Base-by-base conservation (phyloP, 495 filamentous ascomycete genomes). In the Sordaria brevicollis region DNA sequence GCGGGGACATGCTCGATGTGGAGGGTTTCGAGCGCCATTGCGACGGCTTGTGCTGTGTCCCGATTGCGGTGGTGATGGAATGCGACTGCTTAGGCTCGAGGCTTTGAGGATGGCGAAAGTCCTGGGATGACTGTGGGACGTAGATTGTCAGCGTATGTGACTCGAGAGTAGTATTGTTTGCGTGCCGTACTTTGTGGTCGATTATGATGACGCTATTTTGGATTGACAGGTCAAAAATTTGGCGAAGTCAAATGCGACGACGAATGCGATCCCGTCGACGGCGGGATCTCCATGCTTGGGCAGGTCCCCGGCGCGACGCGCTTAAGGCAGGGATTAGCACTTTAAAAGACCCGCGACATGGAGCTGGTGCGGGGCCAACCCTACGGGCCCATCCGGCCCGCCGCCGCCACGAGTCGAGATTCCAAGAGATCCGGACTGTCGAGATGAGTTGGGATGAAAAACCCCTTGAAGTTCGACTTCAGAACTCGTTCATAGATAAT, bases 1-100 rank as follows among this genome's bases (percentile, higher is more conserved):
- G 83, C 66, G 0, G 92, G 90, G 25, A 93, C 80, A 75, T 96
- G 92, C 35, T 93, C 87, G 33, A 97, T 81, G 33, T 81, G 69
- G 68, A 96, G 74, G 0, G 86, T 88, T 70, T 88, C 84, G 68
- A 84, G 71, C 9, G 70, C 65, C 71, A 74, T 73, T 69, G 49
- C 49, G 25, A 57, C 6, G 49, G 19, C 13, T 17, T 17, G 13
- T 17, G 37, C 17, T 57, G 49, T 57, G 1, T 41, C 9, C 5
- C 15, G 10, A 1, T 49, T 10, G 43, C 31, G 49, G 4, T 57
- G 49, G 21, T 31, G 11, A 6, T 31, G 17, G 31, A 36, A 33
- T 66, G 65, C 34, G 31, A 35, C 65, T n/a, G 31, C 1, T 65
- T 65, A 8, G 10, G 9, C 38, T 39, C 15, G 38, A 39, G 10